These are phyloP conservation scores for Gentiana straminea DNA, from an alignment of 257 asterid species.

Conservation along the genomic window DNA sequence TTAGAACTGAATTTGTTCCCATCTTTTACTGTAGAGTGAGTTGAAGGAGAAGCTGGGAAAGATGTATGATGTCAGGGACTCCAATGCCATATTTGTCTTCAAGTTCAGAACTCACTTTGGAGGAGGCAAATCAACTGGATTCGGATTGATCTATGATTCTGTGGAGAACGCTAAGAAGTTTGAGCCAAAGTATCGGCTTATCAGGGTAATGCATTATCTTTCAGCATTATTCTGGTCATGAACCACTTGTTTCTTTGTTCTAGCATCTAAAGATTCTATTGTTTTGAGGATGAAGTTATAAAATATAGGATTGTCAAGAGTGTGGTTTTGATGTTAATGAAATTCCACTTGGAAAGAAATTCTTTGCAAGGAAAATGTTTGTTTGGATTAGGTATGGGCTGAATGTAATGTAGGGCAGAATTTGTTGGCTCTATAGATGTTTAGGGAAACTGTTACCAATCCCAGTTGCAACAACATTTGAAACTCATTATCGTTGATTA, in stretches of 20 bases:
- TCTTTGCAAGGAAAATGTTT: too few species aligned
- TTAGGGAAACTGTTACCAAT: too few species aligned
- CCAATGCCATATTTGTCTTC: slow-evolving; percentile 76
- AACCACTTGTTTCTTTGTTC: neutral
- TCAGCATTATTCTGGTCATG: neutral
- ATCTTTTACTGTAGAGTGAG: slow-evolving; percentile 38
- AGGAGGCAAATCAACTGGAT: slow-evolving; percentile 94
- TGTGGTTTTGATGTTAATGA: too few species aligned
- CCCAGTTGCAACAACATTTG: too few species aligned
- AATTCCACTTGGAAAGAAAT: too few species aligned
- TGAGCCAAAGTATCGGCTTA: slow-evolving; percentile 85
- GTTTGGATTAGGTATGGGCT: too few species aligned
- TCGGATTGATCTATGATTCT: slow-evolving; percentile 80
- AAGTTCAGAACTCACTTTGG: slow-evolving; percentile 97
- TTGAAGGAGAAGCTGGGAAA: slow-evolving; percentile 69
- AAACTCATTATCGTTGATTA: too few species aligned
- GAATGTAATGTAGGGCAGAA: too few species aligned
- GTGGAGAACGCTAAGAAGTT: slow-evolving; percentile 86
- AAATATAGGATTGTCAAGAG: too few species aligned
- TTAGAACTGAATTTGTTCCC: neutral
- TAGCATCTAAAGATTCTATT: neutral
- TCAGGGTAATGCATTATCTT: slow-evolving; percentile 47
- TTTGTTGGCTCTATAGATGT: too few species aligned
- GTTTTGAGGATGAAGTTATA: too few species aligned
- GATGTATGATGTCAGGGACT: slow-evolving; percentile 74